phyloP scores from a whole-genome alignment of 352 stramenopile genomes.

The Ophiocytium majus region DNA sequence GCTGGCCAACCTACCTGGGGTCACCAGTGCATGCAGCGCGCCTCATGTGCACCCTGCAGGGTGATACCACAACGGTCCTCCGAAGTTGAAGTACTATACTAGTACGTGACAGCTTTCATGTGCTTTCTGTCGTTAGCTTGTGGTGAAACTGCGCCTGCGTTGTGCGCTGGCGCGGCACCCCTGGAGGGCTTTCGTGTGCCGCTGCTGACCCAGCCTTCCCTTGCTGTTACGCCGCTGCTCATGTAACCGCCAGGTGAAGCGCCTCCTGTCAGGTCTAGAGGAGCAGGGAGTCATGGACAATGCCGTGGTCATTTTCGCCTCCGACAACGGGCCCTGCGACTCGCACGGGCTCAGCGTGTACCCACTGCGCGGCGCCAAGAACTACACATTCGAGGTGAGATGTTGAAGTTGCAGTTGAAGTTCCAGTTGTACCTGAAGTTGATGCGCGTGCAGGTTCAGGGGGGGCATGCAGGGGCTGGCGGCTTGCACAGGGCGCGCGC shows the following conservation, averaged over 20 bases:
- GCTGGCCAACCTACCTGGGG: too few species aligned
- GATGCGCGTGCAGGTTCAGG: too few species aligned
- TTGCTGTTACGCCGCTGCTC: neutral
- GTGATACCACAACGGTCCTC: neutral
- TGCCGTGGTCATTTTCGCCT: neutral
- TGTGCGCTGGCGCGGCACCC: neutral
- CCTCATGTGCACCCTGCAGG: too few species aligned
- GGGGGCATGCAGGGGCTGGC: too few species aligned
- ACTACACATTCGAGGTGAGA: slow-evolving; percentile 14
- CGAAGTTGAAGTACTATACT: neutral
- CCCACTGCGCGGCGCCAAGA: slow-evolving; percentile 5
- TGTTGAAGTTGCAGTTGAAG: neutral
- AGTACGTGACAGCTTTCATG: too few species aligned
- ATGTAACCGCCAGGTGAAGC: neutral
- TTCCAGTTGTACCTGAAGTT: neutral
- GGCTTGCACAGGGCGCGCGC: too few species aligned
- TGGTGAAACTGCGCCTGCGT: neutral
- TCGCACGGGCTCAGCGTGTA: neutral
- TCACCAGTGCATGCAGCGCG: too few species aligned
- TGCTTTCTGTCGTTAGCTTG: too few species aligned
- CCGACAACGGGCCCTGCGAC: slow-evolving; percentile 10
- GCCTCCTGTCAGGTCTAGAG: neutral
- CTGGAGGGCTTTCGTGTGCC: neutral
- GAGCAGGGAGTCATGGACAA: neutral
- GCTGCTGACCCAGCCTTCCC: neutral